These are phyloP conservation scores for Blumeria graminis DNA, from an alignment of 2,329 filamentous ascomycete genomes.

Conservation along the genomic window DNA sequence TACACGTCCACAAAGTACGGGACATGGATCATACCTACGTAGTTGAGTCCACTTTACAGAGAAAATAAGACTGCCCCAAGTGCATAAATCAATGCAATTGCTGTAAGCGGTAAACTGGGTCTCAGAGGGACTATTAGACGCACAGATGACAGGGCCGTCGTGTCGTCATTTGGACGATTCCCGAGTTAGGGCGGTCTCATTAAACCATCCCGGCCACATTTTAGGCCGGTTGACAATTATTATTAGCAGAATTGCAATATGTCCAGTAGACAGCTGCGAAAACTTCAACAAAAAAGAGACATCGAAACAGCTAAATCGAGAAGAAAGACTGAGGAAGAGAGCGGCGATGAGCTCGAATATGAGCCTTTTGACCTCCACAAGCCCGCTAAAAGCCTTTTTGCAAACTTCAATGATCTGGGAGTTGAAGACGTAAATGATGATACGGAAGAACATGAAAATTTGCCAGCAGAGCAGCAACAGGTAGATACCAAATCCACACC, in stretches of 20 bases:
- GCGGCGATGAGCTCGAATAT: conserved; percentile 8
- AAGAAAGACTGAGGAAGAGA: conserved; percentile 9
- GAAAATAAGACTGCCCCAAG: too few relatives aligned
- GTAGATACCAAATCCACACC: conserved; percentile 15
- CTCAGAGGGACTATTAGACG: too few relatives aligned
- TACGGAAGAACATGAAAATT: conserved; percentile 15
- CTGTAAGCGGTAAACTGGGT: too few relatives aligned
- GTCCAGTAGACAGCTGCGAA: conserved; percentile 16
- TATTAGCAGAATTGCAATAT: conserved; percentile 6
- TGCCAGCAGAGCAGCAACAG: conserved; percentile 6
- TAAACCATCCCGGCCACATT: too few relatives aligned
- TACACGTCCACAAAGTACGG: too few relatives aligned
- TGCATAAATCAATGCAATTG: too few relatives aligned
- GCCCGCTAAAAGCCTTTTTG: conserved; percentile 24
- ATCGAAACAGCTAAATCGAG: conserved; percentile 10
- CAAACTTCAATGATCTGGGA: conserved; percentile 23
- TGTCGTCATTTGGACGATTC: too few relatives aligned
- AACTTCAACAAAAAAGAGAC: conserved; percentile 15
- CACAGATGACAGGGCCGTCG: too few relatives aligned
- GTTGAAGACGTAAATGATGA: conserved; percentile 18
- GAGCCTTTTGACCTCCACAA: conserved; percentile 7
- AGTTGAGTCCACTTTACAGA: too few relatives aligned
- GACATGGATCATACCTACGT: too few relatives aligned
- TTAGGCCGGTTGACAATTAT: too few relatives aligned
- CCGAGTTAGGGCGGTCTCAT: too few relatives aligned